These are phyloP conservation scores for Aspergillus transmontanensis DNA, from an alignment of 2,329 filamentous ascomycete species.

Conservation along the genomic window DNA sequence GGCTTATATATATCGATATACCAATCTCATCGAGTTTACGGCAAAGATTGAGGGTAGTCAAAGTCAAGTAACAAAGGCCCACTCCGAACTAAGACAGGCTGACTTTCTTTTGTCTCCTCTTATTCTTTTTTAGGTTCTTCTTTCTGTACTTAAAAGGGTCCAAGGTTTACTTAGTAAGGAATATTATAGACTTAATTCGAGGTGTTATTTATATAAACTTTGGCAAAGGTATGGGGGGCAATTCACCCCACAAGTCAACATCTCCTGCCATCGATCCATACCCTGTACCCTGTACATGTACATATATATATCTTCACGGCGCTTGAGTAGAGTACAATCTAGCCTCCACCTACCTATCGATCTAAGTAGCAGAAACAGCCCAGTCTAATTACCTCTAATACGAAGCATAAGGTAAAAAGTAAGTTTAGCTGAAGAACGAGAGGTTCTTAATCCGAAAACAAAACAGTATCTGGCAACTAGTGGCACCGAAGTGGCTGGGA, in stretches of 20 bases:
- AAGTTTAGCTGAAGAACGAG: too few species aligned
- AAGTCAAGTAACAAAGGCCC: not conserved
- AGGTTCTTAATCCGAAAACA: too few species aligned
- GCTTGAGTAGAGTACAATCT: not conserved
- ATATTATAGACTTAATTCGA: not conserved
- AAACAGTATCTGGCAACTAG: too few species aligned
- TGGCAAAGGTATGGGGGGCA: not conserved
- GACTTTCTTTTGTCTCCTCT: not conserved
- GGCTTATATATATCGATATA: not conserved
- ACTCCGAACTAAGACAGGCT: not conserved
- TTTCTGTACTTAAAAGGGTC: not conserved
- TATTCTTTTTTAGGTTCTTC: not conserved
- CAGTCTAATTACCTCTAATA: too few species aligned
- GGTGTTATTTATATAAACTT: slow-evolving; percentile 1
- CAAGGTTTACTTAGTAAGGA: not conserved
- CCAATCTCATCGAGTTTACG: not conserved
- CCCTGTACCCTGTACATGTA: not conserved
- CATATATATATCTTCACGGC: not conserved
- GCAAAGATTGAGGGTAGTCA: not conserved
- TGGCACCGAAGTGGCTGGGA: too few species aligned
- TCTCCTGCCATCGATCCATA: not conserved
- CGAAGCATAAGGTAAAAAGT: too few species aligned
- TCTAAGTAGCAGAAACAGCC: too few species aligned
- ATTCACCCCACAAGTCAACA: not conserved
- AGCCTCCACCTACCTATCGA: too few species aligned